phyloP scores from a whole-genome alignment of 2,329 filamentous ascomycete genomes.

The Fusarium clavum region DNA sequence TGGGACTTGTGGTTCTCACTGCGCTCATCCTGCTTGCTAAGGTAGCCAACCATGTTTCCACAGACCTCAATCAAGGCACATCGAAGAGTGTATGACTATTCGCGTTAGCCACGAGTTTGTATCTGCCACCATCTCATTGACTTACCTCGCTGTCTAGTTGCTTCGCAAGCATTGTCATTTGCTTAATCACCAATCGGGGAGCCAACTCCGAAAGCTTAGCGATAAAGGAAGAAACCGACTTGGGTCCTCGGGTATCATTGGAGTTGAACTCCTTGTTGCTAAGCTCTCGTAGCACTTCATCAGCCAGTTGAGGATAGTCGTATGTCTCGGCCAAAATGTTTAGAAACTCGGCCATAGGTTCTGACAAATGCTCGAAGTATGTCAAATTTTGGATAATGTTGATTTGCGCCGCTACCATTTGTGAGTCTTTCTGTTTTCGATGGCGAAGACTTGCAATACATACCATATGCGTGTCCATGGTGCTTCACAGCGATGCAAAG shows the following conservation, averaged over 20 bases:
- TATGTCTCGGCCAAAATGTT: conserved; percentile 97
- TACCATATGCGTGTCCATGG: conserved; percentile 95
- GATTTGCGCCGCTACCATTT: conserved; percentile 82
- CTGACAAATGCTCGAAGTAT: conserved; percentile 98
- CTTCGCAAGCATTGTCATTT: conserved; percentile 95
- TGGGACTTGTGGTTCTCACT: conserved; percentile 95
- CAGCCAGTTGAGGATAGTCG: conserved; percentile 93
- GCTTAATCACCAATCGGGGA: conserved; percentile 92
- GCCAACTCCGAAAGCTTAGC: conserved; percentile 92
- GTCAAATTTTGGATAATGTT: conserved; percentile 97
- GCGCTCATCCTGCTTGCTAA: conserved; percentile 91
- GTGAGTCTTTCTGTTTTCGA: conserved; percentile 44
- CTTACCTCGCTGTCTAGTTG: conserved; percentile 90
- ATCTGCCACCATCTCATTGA: background rate
- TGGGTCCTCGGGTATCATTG: conserved; percentile 94
- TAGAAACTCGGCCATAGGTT: conserved; percentile 98
- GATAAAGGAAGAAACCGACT: conserved; percentile 95
- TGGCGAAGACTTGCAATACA: background rate
- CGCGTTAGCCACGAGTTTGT: conserved; percentile 38
- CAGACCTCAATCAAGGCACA: conserved; percentile 97
- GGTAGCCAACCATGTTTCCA: conserved; percentile 90
- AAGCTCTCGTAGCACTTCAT: conserved; percentile 92
- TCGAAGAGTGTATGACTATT: conserved; percentile 86
- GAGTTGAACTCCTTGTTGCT: conserved; percentile 99
- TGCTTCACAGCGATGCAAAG: conserved; percentile 97